Percentiles rank a stretch among this genome's conserved stretches.
Conservation (phyloP, 495 filamentous ascomycete species). For the Trichoderma parareesei region DNA sequence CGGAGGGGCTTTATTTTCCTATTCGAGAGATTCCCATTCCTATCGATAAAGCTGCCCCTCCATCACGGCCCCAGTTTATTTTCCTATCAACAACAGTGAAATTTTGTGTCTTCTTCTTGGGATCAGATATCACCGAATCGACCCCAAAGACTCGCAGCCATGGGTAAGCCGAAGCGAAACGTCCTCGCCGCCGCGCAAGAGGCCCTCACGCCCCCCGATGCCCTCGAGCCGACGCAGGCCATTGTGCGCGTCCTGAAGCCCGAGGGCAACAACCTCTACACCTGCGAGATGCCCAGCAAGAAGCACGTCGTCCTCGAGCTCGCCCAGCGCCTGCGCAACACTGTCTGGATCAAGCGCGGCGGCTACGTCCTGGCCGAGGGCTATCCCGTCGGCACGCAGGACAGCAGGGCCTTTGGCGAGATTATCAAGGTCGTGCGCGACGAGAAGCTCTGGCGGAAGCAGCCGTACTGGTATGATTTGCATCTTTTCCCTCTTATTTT, state of each 20-base stretch:
- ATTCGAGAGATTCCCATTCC: background rate
- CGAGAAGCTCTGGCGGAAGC: conserved; percentile 86
- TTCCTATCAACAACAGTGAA: background rate
- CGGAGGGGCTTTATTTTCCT: background rate
- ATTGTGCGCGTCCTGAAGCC: conserved; percentile 32
- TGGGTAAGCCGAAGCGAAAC: conserved; percentile 10
- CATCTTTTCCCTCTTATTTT: background rate
- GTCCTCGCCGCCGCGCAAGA: conserved; percentile 11
- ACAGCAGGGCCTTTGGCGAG: conserved; percentile 76
- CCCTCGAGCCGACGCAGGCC: conserved; percentile 21
- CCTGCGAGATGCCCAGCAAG: conserved; percentile 50
- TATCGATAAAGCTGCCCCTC: background rate
- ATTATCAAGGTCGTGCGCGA: conserved; percentile 89
- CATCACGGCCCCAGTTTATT: background rate
- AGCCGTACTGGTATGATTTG: conserved; percentile 67
- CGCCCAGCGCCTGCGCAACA: conserved; percentile 71
- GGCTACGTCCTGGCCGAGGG: conserved; percentile 79
- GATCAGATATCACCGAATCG: background rate
- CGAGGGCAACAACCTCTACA: conserved; percentile 82
- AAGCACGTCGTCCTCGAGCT: conserved; percentile 68
- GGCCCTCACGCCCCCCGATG: conserved; percentile 5
- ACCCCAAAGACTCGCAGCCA: background rate
- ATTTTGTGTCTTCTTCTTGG: background rate
- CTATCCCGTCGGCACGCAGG: conserved; percentile 50
- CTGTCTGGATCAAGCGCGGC: conserved; percentile 81